Evolutionary conservation across 257 asterid genomes (phyloP), one percentile per base, ranked within the genome.

Genomic region (Plantago elongata): DNA sequence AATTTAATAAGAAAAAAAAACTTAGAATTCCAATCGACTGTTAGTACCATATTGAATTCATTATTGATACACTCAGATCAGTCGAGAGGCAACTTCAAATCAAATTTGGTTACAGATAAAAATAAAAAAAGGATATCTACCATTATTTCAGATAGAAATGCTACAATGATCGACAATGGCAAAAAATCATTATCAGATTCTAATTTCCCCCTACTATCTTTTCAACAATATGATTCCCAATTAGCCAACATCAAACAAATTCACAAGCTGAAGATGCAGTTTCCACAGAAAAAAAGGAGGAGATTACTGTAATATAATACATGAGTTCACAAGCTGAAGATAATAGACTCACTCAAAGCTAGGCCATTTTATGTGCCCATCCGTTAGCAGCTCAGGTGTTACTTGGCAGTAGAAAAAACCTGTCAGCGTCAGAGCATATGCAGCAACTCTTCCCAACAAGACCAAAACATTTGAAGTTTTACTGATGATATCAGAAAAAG

Each of bases 331-430:
- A 13, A 13, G 57, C 57, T 51, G 30, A 64, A 43, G 59, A 54
- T 43, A 75, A 64, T 11, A 37, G 69, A 81, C 96, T 83, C 81
- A 90, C 98, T 79, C 86, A 62, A 67, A 68, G 65, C 67, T 69
- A 55, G 88, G 86, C 73, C 83, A 73, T 71, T 72, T 70, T 68
- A 78, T 78, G 67, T 70, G 73, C 65, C 86, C 85, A 27, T 79
- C 94, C 5, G 63, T 38, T 42, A 14, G 63, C 40, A 40, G 48
- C 6, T 80, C 68, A 38, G 84, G 75, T 56, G 86, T 63, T 54
- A 78, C 84, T 81, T 81, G 94, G 61, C 82, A 86, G 77, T 84
- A 86, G 84, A 92, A 92, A 74, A 92, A 81, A 60, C 95, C 95
- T 51, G 99, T 89, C 76, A 92, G 77, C 58, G 81, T 78, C 81